Evolutionary conservation across 257 asterid species (phyloP), one percentile per base, ranked within the genome.

Genomic region (Rubia yunnanensis): DNA sequence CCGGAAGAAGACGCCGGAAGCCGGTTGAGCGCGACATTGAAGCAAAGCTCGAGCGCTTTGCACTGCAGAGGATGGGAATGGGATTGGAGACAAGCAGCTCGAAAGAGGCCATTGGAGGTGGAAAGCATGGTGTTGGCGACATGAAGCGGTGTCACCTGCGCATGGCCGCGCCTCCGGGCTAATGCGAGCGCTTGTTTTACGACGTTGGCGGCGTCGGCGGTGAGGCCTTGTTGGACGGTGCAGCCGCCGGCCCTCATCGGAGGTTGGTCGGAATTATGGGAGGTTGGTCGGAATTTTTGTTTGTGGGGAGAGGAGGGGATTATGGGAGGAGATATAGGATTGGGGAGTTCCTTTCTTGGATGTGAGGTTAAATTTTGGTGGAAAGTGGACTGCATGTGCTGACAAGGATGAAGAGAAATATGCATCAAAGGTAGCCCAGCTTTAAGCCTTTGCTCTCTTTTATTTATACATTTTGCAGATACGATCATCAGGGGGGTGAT

Each of bases 31-130:
- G 96, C 96, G 22, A 91, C 96, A 75, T 85, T 88, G 90, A 91
- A 88, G 77, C 98, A 88, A 59, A 91, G 98, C 81, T 91, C 98
- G 2, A 91, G 82, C 32, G 98, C 96, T 69, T 88, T 91, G 69
- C 96, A 88, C 55, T 86, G 98, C 68, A 91, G 95, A 13, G 95
- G 96, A 67, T 91, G 96, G 3, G 96, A 82, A 69, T 91, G 89
- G 60, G 96, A 85, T 24, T 82, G 84, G 7, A 78, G 82, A 49
- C 96, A 91, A 27, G 98, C 96, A 0, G 70, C 75, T 41, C 92
- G 74, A 31, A 91, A 71, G 7, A 83, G 35, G 54, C 98, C 95
- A 68, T 64, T 60, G 0, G 94, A 55, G 39, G 84, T 70, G 22
- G 86, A 58, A 4, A 91, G 86, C 98, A 91, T 88, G 74, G 89